Evolutionary conservation across 768 basidiomycete genomes (phyloP), one percentile per base, ranked within the genome.

Genomic region (Kwoniella newhampshirensis): DNA sequence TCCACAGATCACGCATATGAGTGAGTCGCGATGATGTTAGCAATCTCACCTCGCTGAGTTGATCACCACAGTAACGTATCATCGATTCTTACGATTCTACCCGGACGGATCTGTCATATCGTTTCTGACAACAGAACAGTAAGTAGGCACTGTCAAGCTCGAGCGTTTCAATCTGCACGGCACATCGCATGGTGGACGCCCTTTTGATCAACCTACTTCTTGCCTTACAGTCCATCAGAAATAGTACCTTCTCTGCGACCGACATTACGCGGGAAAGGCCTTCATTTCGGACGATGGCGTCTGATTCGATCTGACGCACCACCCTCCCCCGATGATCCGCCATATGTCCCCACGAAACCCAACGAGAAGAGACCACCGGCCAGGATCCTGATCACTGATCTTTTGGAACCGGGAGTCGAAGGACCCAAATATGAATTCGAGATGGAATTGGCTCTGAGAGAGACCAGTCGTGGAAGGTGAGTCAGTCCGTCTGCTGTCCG

Each of bases 41-140:
- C 32, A 40, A 6, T 46, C 11, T 20, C 12, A 17, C 11, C 0
- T 17, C 15, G 12, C 32, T 26, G 18, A 17, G 43, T 51, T 58
- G 21, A 63, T 28, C 25, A 26, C 8, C 20, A 21, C 39, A 76
- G 73, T 96, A 68, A 93, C 90, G 4, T 96, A 94, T 75, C 89
- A 93, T 69, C 88, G 92, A 28, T 94, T 90, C 75, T 81, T 96
- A 85, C 89, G 92, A 25, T 94, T 94, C 79, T 87, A 87, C 64
- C 86, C 89, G 0, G 84, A 89, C 61, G 92, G 92, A 1, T 82
- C 84, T 68, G 92, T 93, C 3, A 81, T 94, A 7, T 91, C 89
- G 21, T 81, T 92, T 2, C 82, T 93, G 15, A 82, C 87, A 1
- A 91, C 90, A 62, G 91, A 92, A 47, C 71, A 70, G 74, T 76